Base-by-base conservation (phyloP, 106 monocot genomes). In the Vanilla planifolia region DNA sequence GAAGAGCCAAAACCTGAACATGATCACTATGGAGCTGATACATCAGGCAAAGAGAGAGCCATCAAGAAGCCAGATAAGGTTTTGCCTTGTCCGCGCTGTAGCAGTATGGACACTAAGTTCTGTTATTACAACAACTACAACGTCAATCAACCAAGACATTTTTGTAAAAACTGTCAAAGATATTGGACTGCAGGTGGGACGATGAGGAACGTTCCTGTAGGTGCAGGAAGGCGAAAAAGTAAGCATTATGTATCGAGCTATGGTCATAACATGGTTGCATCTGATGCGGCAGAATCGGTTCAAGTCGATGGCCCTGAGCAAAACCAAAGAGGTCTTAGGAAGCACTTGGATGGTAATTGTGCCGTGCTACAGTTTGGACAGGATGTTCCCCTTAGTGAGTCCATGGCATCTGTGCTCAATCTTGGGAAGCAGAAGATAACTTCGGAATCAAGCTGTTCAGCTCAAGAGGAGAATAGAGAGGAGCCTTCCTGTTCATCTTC, bases 81-180 rank as follows among this genome's bases (percentile, higher is more conserved):
- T 51, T 56, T 84, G 3, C 76, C 84, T 11, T 84, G 84, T 34
- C 84, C 84, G 23, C 79, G 84, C 36, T 84, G 84, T 58, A 75
- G 63, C 47, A 84, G 84, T 36, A 36, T 66, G 50, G 68, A 79
- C 60, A 84, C 84, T 68, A 84, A 84, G 61, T 84, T 84, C 69
- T 84, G 84, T 37, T 84, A 84, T 61, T 84, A 73, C 62, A 84
- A 84, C 69, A 84, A 84, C 62, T 76, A 84, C 61, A 84, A 84
- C 47, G 67, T 79, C 22, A 79, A 79, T 33, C 84, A 84, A 43
- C 84, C 84, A 7, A 71, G 84, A 55, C 66, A 84, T 44, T 84
- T 84, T 32, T 84, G 84, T 53, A 84, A 64, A 56, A 84, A 72
- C 20, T 84, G 84, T 30, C 84, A 84, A 34, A 60, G 84, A 37